Conservation (phyloP, 2,329 filamentous ascomycete genomes). For the Botrytis squamosa region DNA sequence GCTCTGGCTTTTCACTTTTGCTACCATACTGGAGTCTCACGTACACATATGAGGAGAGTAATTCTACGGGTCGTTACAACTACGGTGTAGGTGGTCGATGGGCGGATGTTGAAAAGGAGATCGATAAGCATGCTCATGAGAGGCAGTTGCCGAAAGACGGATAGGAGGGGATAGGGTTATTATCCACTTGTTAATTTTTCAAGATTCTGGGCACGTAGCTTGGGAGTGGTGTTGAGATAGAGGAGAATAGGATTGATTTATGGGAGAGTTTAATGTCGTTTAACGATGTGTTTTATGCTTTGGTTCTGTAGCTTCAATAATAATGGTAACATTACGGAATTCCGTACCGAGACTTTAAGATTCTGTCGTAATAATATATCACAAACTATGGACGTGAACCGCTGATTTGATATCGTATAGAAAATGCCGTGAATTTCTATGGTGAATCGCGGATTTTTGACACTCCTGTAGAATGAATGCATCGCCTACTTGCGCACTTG, state of each 20-base stretch:
- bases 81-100: rapidly evolving
- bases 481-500: background rate
- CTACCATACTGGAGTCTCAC: background rate
- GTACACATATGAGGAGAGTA: background rate
- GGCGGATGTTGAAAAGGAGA: background rate
- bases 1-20: background rate
- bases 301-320: background rate
- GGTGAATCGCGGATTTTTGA: background rate
- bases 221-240: background rate
- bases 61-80: background rate
- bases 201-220: background rate
- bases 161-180: background rate
- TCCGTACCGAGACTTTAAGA: background rate
- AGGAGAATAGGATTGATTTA: background rate
- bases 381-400: background rate
- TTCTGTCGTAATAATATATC: background rate
- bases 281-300: background rate
- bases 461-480: background rate
- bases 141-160: background rate
- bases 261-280: background rate
- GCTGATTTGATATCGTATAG: too few species aligned
- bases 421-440: rapidly evolving
- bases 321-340: background rate
- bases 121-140: background rate
- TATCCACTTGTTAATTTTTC: background rate